Evolutionary conservation across 1,139 yeast genomes (phyloP), one percentile per base, ranked within the genome.

Genomic region (Hansenula lynferdii): DNA sequence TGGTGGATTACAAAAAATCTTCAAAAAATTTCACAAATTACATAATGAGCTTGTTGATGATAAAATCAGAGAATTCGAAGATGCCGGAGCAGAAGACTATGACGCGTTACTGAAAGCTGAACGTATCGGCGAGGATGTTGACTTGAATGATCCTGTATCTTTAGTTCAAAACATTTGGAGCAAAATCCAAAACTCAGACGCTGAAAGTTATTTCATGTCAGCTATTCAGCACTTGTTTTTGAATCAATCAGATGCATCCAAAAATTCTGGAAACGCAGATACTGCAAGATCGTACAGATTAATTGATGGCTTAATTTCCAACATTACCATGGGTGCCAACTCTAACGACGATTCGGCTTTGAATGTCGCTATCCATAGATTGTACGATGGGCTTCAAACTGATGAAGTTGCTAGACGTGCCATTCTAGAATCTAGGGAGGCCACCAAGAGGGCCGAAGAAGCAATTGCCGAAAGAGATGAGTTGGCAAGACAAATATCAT

Each of bases 341-440:
- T 65, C 80, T 1, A 84, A 83, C 49, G 81, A 82, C 45, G 86
- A 83, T 31, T 73, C 90, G 8, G 85, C 89, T 6, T 73, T 89
- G 52, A 87, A 85, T 37, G 79, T 87, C 48, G 90, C 96, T 1
- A 85, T 92, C 29, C 94, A 87, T 54, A 70, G 83, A 45, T 69
- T 92, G 40, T 72, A 79, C 44, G 79, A 87, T 38, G 75, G 89
- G n/a, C 72, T 90, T 60, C 82, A 82, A 50, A 86, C 96, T 0
- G 98, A 92, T 60, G 96, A 89, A 44, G 85, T 84, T 60, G 96
- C 96, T 17, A 70, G 85, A 39, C 72, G 82, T 42, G 95, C 96
- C 0, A 67, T 84, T 39, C 62, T 73, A 34, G 97, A 90, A 48
- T 80, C 83, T 15, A 80, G 80, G 47, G 80, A 75, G 22, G 73